phyloP scores from a whole-genome alignment of 805 yeast species.

The Wickerhamiella musiphila region DNA sequence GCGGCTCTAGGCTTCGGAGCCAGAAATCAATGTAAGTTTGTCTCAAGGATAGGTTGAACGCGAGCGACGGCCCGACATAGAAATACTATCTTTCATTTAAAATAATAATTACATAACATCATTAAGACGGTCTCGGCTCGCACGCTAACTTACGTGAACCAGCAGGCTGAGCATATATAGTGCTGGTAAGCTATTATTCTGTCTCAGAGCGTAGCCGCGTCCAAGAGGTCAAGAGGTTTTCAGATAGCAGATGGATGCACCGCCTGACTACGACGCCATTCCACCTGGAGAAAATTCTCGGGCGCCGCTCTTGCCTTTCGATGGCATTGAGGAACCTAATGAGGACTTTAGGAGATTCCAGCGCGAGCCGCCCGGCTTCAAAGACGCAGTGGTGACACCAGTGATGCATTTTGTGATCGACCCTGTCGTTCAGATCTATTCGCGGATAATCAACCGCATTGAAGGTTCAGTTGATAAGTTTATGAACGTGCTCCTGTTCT shows the following conservation, averaged over 20 bases:
- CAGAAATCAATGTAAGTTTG: no score
- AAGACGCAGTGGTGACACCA: constrained; percentile 22
- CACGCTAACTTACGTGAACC: no score
- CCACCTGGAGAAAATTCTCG: background rate
- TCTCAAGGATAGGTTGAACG: no score
- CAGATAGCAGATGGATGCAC: constrained; percentile 4
- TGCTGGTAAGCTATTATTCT: no score
- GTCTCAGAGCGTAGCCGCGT: no score
- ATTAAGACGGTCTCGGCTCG: no score
- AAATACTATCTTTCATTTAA: no score
- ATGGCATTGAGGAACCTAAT: constrained; percentile 30
- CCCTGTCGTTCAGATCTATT: constrained; percentile 29
- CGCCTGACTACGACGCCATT: constrained; percentile 3
- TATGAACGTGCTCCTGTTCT: constrained; percentile 79
- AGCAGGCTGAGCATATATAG: no score
- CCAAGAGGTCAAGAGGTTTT: no score
- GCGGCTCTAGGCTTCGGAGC: background rate
- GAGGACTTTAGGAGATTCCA: constrained; percentile 1
- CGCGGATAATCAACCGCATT: constrained; percentile 24
- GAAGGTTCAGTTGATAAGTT: constrained; percentile 43
- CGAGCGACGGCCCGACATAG: no score
- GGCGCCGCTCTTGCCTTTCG: constrained; percentile 10
- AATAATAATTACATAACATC: no score
- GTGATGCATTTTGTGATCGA: constrained; percentile 28
- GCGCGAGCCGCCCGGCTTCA: constrained; percentile 6